These are phyloP conservation scores for Cyberlindnera lachancei DNA, from an alignment of 805 yeast species.

Conservation along the genomic window DNA sequence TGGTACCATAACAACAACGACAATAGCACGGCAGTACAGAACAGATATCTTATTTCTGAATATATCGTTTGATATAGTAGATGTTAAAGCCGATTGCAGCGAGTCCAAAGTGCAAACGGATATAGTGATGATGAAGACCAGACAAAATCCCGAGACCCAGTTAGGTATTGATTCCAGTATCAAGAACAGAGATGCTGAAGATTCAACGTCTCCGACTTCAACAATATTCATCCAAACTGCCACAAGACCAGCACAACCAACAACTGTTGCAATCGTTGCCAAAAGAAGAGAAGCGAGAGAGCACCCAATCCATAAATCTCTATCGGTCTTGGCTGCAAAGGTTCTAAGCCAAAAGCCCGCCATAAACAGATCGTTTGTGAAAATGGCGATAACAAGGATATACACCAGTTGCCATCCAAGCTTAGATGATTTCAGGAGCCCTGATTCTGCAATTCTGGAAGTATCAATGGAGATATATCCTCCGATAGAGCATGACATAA, in stretches of 20 bases:
- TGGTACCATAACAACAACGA: constrained; percentile 76
- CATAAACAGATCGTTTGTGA: constrained; percentile 84
- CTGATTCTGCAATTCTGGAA: constrained; percentile 54
- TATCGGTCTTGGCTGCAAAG: constrained; percentile 75
- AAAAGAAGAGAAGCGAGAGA: constrained; percentile 65
- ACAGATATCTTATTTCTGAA: constrained; percentile 74
- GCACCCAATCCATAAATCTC: constrained; percentile 69
- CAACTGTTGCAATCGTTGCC: constrained; percentile 55
- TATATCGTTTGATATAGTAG: constrained; percentile 82
- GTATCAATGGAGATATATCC: constrained; percentile 53
- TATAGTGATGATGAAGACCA: constrained; percentile 64
- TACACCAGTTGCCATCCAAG: constrained; percentile 88
- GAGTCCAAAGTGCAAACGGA: constrained; percentile 90
- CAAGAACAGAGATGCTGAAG: constrained; percentile 65
- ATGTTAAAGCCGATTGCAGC: constrained; percentile 79
- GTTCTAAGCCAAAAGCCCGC: constrained; percentile 94
- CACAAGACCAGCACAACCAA: constrained; percentile 77
- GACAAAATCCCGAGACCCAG: constrained; percentile 80
- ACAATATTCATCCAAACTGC: constrained; percentile 85
- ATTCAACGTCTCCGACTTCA: constrained; percentile 38
- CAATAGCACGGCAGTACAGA: constrained; percentile 60
- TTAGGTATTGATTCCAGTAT: constrained; percentile 66
- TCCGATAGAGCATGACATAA: constrained; percentile 77
- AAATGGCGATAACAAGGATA: constrained; percentile 77
- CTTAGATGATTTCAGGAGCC: constrained; percentile 55